Evolutionary conservation across 371 early-diverging fungal species (phyloP), one percentile per base, ranked within the genome.

Genomic region (Choanephora cucurbitarum): DNA sequence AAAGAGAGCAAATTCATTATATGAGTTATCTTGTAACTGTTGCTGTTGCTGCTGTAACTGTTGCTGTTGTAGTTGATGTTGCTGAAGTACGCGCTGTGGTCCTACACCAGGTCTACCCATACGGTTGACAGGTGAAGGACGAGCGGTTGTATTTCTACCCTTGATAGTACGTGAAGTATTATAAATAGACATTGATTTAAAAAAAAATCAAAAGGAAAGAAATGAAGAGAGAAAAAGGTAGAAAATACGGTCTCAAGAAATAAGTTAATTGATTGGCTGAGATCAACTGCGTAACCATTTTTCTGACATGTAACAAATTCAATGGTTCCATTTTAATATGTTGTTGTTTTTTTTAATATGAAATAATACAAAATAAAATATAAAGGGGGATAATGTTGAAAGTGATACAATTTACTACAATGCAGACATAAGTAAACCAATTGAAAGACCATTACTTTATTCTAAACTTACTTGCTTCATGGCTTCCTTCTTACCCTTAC

Each of bases 251-350:
- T n/a, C n/a, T n/a, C n/a, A n/a, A n/a, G n/a, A n/a, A n/a, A n/a
- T n/a, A n/a, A 14, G 9, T 11, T 37, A 1, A 11, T 37, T 37
- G 14, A 37, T 37, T 37, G 9, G 13, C 2, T 2, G 2, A 37
- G 10, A 7, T 37, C 4, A 11, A 37, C 33, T 28, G 17, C 24
- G 68, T 66, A 71, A 72, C 91, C 94, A 72, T 91, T 80, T 90
- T 97, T 81, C 28, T 28, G 28, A 28, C 28, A 28, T 28, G 28
- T 28, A 66, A 93, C 84, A 28, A 28, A 28, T 28, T 5, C 3
- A 28, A 28, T 72, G 98, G 89, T 71, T 97, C 98, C 95, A 98
- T 28, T 28, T 28, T 28, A 5, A 28, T n/a, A n/a, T n/a, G n/a
- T n/a, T n/a, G n/a, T n/a, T n/a, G n/a, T n/a, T n/a, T n/a, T n/a